A percentile compares a stretch with the other conserved stretches of the same genome.
Evolutionary conservation across 208 protist species (phyloP).

Genomic region (Wallacemonas sp.): DNA sequence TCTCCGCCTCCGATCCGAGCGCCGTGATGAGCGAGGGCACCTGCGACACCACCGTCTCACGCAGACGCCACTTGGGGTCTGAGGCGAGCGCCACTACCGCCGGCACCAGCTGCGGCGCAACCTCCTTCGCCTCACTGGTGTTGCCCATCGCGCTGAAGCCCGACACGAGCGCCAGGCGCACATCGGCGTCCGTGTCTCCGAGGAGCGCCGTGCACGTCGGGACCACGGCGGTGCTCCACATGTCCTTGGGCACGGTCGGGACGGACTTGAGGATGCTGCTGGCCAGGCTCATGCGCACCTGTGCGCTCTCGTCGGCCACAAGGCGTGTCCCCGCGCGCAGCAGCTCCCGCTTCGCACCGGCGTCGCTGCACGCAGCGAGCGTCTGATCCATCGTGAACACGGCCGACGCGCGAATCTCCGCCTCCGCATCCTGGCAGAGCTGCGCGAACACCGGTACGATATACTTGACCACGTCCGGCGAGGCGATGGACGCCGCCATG

Average conservation of each 20-base stretch:
- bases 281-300: conserved; percentile 88
- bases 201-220: conserved; percentile 82
- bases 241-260: conserved; percentile 65
- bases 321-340: conserved; percentile 74
- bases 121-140: conserved; percentile 75
- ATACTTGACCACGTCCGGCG: conserved; percentile 65
- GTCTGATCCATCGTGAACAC: conserved; percentile 83
- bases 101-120: conserved; percentile 84
- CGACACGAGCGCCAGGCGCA: conserved; percentile 84
- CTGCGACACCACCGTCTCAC: conserved; percentile 83
- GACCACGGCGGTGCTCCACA: conserved; percentile 77
- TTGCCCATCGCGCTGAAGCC: conserved; percentile 88
- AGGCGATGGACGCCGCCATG: conserved; percentile 57
- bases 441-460: conserved; percentile 70
- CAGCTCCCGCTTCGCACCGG: conserved; percentile 64
- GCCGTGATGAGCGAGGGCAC: conserved; percentile 84
- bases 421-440: conserved; percentile 81
- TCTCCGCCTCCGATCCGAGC: conserved; percentile 61
- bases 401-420: conserved; percentile 85
- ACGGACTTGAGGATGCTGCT: conserved; percentile 82
- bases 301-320: conserved; percentile 62
- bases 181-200: conserved; percentile 76
- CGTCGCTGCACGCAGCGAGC: conserved; percentile 60
- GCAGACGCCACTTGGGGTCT: conserved; percentile 89
- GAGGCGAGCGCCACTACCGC: conserved; percentile 76